These are phyloP conservation scores for Xerocomellus dryophilus DNA, from an alignment of 768 basidiomycete species.

Conservation along the genomic window DNA sequence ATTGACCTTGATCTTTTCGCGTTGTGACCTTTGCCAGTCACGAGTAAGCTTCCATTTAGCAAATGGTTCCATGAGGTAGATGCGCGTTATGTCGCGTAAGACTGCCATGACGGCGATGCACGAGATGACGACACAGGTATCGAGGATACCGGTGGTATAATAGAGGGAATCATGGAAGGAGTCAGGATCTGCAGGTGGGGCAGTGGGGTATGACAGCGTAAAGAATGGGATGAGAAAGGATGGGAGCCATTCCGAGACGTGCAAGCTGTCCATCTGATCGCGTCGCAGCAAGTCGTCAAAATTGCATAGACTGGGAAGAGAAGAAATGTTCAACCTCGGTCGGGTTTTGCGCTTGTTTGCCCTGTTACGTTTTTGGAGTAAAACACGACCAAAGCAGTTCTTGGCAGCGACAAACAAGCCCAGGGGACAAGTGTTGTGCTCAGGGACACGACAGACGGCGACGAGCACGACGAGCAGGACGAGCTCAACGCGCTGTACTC, in stretches of 20 bases:
- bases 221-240: constrained; percentile 65
- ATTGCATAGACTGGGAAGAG: constrained; percentile 31
- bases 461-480: constrained; percentile 4
- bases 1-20: constrained; percentile 14
- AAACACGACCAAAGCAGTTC: constrained; percentile 26
- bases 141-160: constrained; percentile 70
- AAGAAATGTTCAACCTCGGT: constrained; percentile 9
- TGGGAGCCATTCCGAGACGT: constrained; percentile 43
- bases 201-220: constrained; percentile 66
- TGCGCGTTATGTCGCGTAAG: constrained; percentile 72
- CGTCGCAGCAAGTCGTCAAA: constrained; percentile 32
- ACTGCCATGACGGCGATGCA: constrained; percentile 86
- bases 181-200: constrained; percentile 56
- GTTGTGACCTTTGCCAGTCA: constrained; percentile 39
- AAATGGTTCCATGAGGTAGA: constrained; percentile 76
- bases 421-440: background rate
- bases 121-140: constrained; percentile 76
- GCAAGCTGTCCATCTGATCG: constrained; percentile 37
- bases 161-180: constrained; percentile 70
- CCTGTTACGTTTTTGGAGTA: constrained; percentile 26
- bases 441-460: constrained; percentile 2
- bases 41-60: constrained; percentile 71
- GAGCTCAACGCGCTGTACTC: background rate
- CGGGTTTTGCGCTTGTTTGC: constrained; percentile 34
- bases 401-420: constrained; percentile 8